Conservation (phyloP, 1,139 yeast genomes). For the Geotrichum fermentans region DNA sequence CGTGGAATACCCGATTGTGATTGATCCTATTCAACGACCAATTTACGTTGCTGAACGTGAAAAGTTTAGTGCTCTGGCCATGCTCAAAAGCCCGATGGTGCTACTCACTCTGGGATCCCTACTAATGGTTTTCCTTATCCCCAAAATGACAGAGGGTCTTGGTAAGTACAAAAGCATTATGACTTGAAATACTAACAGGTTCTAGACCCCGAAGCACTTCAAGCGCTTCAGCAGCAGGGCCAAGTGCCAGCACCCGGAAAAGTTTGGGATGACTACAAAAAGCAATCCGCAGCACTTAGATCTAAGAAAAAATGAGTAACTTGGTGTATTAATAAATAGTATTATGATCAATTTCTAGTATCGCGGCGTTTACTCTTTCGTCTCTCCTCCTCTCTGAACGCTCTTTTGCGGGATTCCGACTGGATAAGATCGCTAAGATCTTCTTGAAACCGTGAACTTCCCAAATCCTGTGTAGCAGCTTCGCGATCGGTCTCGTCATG, state of each 20-base stretch:
- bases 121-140: slow-evolving; percentile 36
- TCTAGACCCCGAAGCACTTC: slow-evolving; percentile 36
- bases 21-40: slow-evolving; percentile 24
- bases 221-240: slow-evolving; percentile 29
- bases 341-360: slow-evolving; percentile 4
- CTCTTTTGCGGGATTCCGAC: slow-evolving; percentile 17
- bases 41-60: slow-evolving; percentile 31
- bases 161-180: slow-evolving; percentile 16
- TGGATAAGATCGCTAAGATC: slow-evolving; percentile 18
- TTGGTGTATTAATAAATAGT: background rate
- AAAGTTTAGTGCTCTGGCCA: slow-evolving; percentile 33
- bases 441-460: slow-evolving; percentile 12
- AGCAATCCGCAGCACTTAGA: slow-evolving; percentile 30
- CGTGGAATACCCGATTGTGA: slow-evolving; percentile 31
- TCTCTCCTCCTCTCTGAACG: slow-evolving; percentile 13
- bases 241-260: slow-evolving; percentile 4
- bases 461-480: background rate
- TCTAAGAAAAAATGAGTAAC: slow-evolving; percentile 17
- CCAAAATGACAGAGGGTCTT: slow-evolving; percentile 33
- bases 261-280: slow-evolving; percentile 25
- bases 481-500: slow-evolving; percentile 11
- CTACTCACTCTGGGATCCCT: slow-evolving; percentile 36
- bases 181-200: background rate
- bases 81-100: slow-evolving; percentile 40
- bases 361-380: slow-evolving; percentile 14